Base-by-base conservation (phyloP, 1,139 yeast species). In the Taphrina deformans region DNA sequence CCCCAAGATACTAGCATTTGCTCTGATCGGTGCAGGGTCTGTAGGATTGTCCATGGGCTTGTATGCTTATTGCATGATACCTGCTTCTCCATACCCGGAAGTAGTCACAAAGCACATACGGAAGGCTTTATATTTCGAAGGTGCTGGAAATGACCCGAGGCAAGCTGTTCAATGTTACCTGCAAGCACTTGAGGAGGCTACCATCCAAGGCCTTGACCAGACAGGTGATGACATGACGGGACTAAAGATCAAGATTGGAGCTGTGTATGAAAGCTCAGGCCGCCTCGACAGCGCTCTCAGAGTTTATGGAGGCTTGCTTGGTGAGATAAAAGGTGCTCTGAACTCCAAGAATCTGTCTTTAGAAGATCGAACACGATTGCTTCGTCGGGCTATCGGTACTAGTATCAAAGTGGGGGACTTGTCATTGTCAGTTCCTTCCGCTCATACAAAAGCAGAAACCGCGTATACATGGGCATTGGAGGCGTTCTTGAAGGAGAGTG, bases 321-420 rank as follows among this genome's bases (percentile, higher is more conserved):
- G 35, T 12, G 63, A 59, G 23, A 18, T 59, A 9, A 16, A 50
- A 41, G 55, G 45, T 21, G 48, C 55, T n/a, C 46, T 58, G 48
- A 33, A 23, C n/a, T 14, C 29, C 7, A 6, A 26, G 21, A 48
- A 33, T 14, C 23, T 12, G 38, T 23, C 27, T n/a, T 35, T 21
- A 35, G 63, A 59, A 18, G 51, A 48, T 12, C 24, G 41, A n/a
- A 38, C 46, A 7, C 35, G 63, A 10, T 40, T 59, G 23, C 50
- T 59, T 2, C 33, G 40, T n/a, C 63, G 63, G 3, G 56, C 63
- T 1, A 41, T 59, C 12, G 63, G 63, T 14, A 59, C 63, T 2
- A 48, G 56, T n/a, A 56, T 59, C 63, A 59, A 59, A 41, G 29
- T 59, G 26, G 63, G 63, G 3, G 63, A 59, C 38, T 31, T 59